Evolutionary conservation across 345 rosid species (phyloP).

Genomic region (Eucalyptus regnans): DNA sequence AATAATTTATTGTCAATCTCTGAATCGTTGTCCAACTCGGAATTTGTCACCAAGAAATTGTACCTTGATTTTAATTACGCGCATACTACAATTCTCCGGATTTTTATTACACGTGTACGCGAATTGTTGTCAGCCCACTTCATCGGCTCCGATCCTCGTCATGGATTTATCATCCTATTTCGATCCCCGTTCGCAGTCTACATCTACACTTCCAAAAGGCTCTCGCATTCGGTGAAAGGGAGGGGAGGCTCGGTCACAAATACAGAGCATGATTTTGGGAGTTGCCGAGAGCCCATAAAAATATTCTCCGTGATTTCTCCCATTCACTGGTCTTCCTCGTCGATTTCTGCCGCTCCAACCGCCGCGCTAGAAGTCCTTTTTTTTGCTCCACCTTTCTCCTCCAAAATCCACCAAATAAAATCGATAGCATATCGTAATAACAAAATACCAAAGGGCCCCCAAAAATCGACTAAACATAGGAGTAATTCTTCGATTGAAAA

Average conservation of each 20-base stretch:
- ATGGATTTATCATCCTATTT: not conserved
- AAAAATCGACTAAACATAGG: too few relatives aligned
- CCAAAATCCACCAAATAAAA: too few relatives aligned
- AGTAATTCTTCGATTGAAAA: too few relatives aligned
- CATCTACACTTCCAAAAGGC: not conserved
- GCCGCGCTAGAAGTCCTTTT: too few relatives aligned
- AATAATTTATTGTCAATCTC: not conserved
- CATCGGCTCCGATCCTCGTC: not conserved
- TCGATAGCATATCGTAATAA: too few relatives aligned
- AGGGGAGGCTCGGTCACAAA: not conserved
- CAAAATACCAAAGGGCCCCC: too few relatives aligned
- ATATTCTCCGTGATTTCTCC: not conserved
- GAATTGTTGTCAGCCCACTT: not conserved
- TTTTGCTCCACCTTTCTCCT: too few relatives aligned
- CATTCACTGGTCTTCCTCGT: not conserved
- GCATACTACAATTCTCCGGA: not conserved
- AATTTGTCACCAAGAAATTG: not conserved
- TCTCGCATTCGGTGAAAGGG: not conserved
- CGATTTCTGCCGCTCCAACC: too few relatives aligned
- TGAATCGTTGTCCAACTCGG: not conserved
- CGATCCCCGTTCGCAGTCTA: not conserved
- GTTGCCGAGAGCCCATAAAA: not conserved
- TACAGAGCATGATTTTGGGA: not conserved
- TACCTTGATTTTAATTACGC: not conserved
- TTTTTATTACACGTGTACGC: not conserved